Percentiles rank a stretch among this genome's conserved stretches.
Evolutionary conservation across 257 asterid genomes (phyloP).

Genomic region (Cruciata laevipes): DNA sequence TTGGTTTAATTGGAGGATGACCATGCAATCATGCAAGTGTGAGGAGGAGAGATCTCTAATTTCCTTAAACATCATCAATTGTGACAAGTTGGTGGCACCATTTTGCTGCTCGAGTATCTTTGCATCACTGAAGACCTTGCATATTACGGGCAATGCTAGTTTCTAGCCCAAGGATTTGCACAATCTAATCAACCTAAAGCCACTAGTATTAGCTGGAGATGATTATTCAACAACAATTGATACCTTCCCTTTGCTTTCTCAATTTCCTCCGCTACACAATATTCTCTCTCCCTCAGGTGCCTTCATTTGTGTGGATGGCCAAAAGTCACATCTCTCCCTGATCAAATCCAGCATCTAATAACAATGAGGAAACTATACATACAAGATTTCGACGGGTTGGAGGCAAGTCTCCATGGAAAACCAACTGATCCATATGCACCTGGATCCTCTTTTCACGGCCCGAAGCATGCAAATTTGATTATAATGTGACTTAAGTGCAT

Average conservation of each 20-base stretch:
- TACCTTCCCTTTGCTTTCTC: not conserved
- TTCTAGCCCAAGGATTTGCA: not conserved
- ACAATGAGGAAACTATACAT: not conserved
- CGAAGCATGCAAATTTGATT: no score
- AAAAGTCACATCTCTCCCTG: not conserved
- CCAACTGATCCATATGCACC: no score
- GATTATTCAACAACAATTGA: not conserved
- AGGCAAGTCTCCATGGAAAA: no score
- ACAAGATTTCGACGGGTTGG: not conserved
- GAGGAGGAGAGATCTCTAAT: no score
- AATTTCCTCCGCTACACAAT: no score
- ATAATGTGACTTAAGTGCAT: no score
- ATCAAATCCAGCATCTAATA: not conserved
- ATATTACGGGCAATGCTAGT: not conserved
- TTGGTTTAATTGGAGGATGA: no score
- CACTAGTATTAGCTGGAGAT: not conserved
- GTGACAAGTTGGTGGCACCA: not conserved
- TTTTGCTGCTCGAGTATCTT: not conserved
- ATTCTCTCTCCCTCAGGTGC: not conserved
- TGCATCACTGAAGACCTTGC: not conserved
- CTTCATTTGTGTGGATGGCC: not conserved
- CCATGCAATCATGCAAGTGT: no score
- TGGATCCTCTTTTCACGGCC: no score
- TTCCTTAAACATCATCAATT: no score
- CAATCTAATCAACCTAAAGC: not conserved